Percentiles rank a stretch among this genome's conserved stretches.
phyloP scores from a whole-genome alignment of 495 filamentous ascomycete genomes.

The Aspergillus wentii region DNA sequence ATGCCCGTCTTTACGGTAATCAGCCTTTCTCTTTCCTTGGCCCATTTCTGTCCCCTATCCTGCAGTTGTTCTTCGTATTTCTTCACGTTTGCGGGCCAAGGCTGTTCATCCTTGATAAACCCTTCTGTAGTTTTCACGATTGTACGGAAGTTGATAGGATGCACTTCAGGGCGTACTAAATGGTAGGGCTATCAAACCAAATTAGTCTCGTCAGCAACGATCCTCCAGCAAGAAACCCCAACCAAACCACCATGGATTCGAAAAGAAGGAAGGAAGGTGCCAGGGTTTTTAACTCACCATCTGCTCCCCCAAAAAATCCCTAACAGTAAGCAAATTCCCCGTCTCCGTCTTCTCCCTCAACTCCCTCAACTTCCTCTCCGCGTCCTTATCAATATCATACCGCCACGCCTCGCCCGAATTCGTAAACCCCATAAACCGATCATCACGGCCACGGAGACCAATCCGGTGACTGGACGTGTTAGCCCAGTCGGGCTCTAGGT shows the following conservation, averaged over 20 bases:
- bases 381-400: constrained; percentile 4
- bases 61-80: not conserved
- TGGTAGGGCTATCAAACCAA: too few species aligned
- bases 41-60: not conserved
- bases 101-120: constrained; percentile 41
- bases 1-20: too few species aligned
- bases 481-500: constrained; percentile 15
- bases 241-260: not conserved
- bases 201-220: too few species aligned
- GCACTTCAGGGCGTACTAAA: too few species aligned
- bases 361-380: constrained; percentile 15
- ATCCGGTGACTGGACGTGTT: constrained; percentile 8
- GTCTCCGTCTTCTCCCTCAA: constrained; percentile 11
- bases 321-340: constrained; percentile 7
- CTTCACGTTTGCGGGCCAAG: not conserved
- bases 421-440: constrained; percentile 11
- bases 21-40: not conserved
- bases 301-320: constrained; percentile 14
- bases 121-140: too few species aligned
- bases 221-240: too few species aligned
- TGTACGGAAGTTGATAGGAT: too few species aligned
- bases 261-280: not conserved
- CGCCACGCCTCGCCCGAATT: constrained; percentile 7
- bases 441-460: constrained; percentile 7
- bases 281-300: constrained; percentile 5